phyloP scores from a whole-genome alignment of 2,329 filamentous ascomycete species.

The Bipolaris cookei region DNA sequence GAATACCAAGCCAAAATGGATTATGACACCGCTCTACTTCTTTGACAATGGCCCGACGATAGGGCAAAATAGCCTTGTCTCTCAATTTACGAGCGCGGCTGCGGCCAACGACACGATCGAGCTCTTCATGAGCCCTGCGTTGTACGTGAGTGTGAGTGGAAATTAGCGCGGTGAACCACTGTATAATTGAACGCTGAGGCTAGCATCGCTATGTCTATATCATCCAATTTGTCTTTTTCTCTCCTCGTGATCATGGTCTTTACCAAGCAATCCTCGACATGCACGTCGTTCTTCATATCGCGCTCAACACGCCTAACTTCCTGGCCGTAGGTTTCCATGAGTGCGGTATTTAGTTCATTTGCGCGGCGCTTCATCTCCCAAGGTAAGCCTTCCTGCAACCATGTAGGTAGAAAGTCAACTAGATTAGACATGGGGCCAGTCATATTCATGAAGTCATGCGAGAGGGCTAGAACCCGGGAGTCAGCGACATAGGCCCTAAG shows the following conservation, averaged over 20 bases:
- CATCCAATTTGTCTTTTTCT: conserved; percentile 17
- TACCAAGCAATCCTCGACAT: conserved; percentile 21
- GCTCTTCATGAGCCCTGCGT: conserved; percentile 10
- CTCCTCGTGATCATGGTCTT: conserved; percentile 22
- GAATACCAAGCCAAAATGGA: conserved; percentile 13
- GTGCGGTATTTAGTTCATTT: background rate
- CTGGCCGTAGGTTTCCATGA: background rate
- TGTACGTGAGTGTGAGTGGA: background rate
- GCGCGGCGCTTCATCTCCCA: conserved; percentile 3
- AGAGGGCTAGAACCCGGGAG: background rate
- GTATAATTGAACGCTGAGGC: conserved; percentile 23
- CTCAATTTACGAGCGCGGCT: conserved; percentile 12
- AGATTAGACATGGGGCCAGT: conserved; percentile 1
- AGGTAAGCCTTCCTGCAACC: background rate
- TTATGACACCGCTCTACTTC: conserved; percentile 51
- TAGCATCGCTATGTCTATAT: conserved; percentile 25
- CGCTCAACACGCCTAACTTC: background rate
- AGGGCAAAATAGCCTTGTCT: conserved; percentile 34
- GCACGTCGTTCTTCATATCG: conserved; percentile 6
- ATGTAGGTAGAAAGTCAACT: background rate
- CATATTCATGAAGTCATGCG: conserved; percentile 4
- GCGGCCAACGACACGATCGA: conserved; percentile 20
- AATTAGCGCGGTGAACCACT: conserved; percentile 15
- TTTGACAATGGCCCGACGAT: conserved; percentile 32
- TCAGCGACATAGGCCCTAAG: background rate